Evolutionary conservation across 805 yeast genomes (phyloP), one percentile per base, ranked within the genome.

Genomic region (Kregervanrija pseudodelftensis): DNA sequence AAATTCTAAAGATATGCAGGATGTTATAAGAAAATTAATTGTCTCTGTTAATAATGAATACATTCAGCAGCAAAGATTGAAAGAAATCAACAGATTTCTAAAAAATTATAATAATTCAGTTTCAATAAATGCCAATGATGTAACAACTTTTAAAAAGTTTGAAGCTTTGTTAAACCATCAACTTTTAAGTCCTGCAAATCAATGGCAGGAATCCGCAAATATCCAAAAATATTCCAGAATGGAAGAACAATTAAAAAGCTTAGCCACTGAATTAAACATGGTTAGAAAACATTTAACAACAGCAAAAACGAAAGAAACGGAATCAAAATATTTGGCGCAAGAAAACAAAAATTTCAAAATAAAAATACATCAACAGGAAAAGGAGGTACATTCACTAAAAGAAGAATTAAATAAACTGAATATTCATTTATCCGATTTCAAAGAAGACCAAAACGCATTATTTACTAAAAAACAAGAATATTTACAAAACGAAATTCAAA

Each of bases 31-130:
- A 44, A 61, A 73, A 15, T 61, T 85, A 35, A 70, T 80, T 1
- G 65, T 74, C 30, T 78, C 79, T 43, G 63, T 85, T 14, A 72
- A 79, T 42, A 68, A 74, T 49, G 79, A 79, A 44, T 80, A 75
- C 52, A 69, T 79, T 42, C 84, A 83, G 53, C 79, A 72, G 51
- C 67, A 75, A 50, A 72, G 79, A 46, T 59, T 83, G 43, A 65
- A 67, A 38, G 72, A 82, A 10, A 65, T 85, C 36, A 79, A 77
- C 33, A 66, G 63, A 17, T 83, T 81, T 51, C 58, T 84, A 47
- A 62, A 64, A 37, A 72, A 70, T 47, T 85, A 79, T 52, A 72
- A 64, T 11, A 49, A 52, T 22, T 48, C 45, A 8, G 39, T 50
- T 4, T 47, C 48, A 1, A 37, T 22, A 41, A 36, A 22, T 31